These are phyloP conservation scores for Penicillium polonicum DNA, from an alignment of 2,329 filamentous ascomycete species.

Conservation along the genomic window DNA sequence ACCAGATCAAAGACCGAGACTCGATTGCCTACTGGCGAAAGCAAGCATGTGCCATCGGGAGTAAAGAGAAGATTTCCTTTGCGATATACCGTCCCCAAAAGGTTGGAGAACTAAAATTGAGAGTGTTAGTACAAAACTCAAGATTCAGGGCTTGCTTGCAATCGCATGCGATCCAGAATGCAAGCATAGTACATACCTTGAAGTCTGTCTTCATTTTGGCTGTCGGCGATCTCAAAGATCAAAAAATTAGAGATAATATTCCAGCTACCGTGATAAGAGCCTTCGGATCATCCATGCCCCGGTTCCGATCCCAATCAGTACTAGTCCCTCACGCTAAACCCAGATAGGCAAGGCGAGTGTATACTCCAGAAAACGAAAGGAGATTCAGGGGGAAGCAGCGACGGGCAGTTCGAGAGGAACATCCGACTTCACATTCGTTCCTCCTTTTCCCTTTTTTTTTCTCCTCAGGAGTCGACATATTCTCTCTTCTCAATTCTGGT, in stretches of 20 bases:
- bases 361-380: constrained; percentile 32
- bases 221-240: constrained; percentile 24
- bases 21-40: constrained; percentile 93
- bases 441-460: constrained; percentile 21
- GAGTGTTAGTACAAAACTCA: background rate
- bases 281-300: constrained; percentile 23
- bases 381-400: constrained; percentile 31
- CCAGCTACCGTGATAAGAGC: constrained; percentile 23
- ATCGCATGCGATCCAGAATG: background rate
- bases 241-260: constrained; percentile 25
- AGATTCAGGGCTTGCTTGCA: constrained; percentile 2
- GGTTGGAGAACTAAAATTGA: constrained; percentile 84
- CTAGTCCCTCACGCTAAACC: constrained; percentile 19
- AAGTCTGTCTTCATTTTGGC: constrained; percentile 94
- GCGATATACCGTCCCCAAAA: constrained; percentile 96
- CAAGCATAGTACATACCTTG: constrained; percentile 61
- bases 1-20: constrained; percentile 95
- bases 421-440: constrained; percentile 8
- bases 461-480: constrained; percentile 10
- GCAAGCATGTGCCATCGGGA: constrained; percentile 90
- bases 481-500: constrained; percentile 13
- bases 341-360: constrained; percentile 28
- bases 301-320: constrained; percentile 12
- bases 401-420: constrained; percentile 17
- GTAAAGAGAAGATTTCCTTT: constrained; percentile 97